Base-by-base conservation (phyloP, 1,284 basidiomycete genomes). In the Sporisorium sorghi region DNA sequence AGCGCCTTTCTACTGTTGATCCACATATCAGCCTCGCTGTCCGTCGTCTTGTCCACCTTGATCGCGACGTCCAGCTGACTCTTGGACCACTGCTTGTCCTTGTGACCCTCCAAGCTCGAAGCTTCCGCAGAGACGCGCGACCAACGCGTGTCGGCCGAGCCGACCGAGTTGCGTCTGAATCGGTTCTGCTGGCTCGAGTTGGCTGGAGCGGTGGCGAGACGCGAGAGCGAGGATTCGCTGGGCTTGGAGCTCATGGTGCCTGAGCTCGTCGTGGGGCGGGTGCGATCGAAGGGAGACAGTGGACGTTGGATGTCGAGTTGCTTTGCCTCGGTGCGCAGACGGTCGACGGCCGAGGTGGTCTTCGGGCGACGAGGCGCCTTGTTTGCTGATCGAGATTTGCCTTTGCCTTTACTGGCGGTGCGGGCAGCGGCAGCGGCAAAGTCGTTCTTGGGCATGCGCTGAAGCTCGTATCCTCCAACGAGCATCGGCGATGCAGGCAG, bases 11-110 rank as follows among this genome's bases (percentile, higher is more conserved):
- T 35, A 9, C 35, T 14, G 43, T 35, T 60, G 6, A 60, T 24
- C 64, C 64, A 67, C 64, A 67, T 67, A 9, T 51, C 58, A 15
- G 52, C 58, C 48, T 67, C 58, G 54, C 64, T 67, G n/a, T 67
- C 64, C 3, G 58, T 52, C 15, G 58, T 67, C 53, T 52, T 57
- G 10, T 24, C 48, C 17, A 19, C 28, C 17, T 46, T 23, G 5
- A 12, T n/a, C 3, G 12, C 50, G 17, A 56, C 8, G 12, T 47
- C 19, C n/a, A n/a, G n/a, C n/a, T n/a, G n/a, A 32, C 23, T 12
- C 19, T 56, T 56, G 35, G 19, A 39, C 23, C 21, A 30, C 44
- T 24, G 26, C 24, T 19, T 42, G 4, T 39, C 49, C 8, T 26
- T 14, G 5, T 46, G 15, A 12, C 10, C 19, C 1, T 15, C 42